These are phyloP conservation scores for Clonostachys rosea DNA, from an alignment of 2,329 filamentous ascomycete species.

Conservation along the genomic window DNA sequence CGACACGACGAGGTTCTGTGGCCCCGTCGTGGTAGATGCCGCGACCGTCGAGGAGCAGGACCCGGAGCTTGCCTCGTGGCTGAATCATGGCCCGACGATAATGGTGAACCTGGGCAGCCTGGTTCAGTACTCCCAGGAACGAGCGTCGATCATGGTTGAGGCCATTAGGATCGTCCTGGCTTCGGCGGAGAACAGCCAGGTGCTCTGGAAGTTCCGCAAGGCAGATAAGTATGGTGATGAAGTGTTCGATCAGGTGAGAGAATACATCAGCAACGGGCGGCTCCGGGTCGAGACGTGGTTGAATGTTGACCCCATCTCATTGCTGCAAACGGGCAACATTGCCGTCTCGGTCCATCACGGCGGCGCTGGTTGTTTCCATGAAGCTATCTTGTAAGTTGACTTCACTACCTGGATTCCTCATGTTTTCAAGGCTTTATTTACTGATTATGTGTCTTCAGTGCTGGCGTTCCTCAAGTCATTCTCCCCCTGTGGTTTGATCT, in stretches of 20 bases:
- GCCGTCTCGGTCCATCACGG: constrained; percentile 30
- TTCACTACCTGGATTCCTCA: neutral
- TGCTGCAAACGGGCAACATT: constrained; percentile 27
- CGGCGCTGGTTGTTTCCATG: constrained; percentile 33
- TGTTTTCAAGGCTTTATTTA: neutral
- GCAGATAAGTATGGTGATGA: constrained; percentile 3
- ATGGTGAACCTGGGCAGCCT: constrained; percentile 17
- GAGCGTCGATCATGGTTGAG: constrained; percentile 11
- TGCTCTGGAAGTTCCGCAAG: constrained; percentile 17
- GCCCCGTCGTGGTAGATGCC: constrained; percentile 12
- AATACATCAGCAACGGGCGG: constrained; percentile 8
- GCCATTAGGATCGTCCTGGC: constrained; percentile 9
- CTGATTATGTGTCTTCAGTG: constrained; percentile 13
- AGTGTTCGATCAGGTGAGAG: constrained; percentile 3
- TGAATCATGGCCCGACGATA: constrained; percentile 11
- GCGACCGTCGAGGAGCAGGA: constrained; percentile 13
- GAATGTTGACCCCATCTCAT: constrained; percentile 18
- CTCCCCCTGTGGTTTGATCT: constrained; percentile 38
- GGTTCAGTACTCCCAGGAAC: constrained; percentile 6
- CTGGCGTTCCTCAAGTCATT: constrained; percentile 35
- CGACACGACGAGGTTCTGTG: constrained; percentile 9
- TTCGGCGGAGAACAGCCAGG: constrained; percentile 9
- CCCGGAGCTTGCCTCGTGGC: constrained; percentile 13
- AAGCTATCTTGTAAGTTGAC: constrained; percentile 31
- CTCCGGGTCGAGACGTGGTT: constrained; percentile 20